Evolutionary conservation across 2,329 filamentous ascomycete genomes (phyloP), one percentile per base, ranked within the genome.

Genomic region (Sclerotinia spermophila): DNA sequence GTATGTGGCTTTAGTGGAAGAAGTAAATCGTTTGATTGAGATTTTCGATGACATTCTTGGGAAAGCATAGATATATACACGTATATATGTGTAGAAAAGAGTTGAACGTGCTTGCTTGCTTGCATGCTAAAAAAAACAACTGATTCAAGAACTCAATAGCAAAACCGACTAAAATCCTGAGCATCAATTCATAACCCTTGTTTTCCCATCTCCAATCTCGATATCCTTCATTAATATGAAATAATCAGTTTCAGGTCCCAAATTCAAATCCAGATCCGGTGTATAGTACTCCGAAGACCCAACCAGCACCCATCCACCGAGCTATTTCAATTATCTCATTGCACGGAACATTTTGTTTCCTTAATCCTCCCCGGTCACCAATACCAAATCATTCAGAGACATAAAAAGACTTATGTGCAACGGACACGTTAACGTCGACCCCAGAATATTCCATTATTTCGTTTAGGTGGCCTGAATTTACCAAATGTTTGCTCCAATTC

Each of bases 11-110:
- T 38, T 71, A 85, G 87, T 87, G 74, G 85, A 87, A 4, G 88
- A 90, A 77, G 82, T 90, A 4, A 80, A 82, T 60, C 81, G 78
- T 13, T 82, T 89, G 69, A 82, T 89, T 30, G 81, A 82, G 48
- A 81, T 85, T 1, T 75, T 90, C 69, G 84, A 88, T 71, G 82
- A 71, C 65, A 79, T 77, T 0, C 21, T 35, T 13, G 70, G 65
- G 13, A 64, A 68, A 24, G 19, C 13, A 64, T 62, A 68, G 48
- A 30, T 24, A 15, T 6, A 27, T 59, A 1, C 7, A 17, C 35
- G 15, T 11, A 42, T 40, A 60, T 19, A 42, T 3, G 7, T 24
- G 8, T 11, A 19, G 58, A 21, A 60, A 27, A 27, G 33, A 51
- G 27, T 40, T 7, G 5, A 24, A 30, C 40, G 17, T 2, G n/a